Percentiles rank a stretch among this genome's conserved stretches.
These are phyloP conservation scores for Trichoderma orchidacearum DNA, from an alignment of 495 filamentous ascomycete genomes.

Conservation along the genomic window DNA sequence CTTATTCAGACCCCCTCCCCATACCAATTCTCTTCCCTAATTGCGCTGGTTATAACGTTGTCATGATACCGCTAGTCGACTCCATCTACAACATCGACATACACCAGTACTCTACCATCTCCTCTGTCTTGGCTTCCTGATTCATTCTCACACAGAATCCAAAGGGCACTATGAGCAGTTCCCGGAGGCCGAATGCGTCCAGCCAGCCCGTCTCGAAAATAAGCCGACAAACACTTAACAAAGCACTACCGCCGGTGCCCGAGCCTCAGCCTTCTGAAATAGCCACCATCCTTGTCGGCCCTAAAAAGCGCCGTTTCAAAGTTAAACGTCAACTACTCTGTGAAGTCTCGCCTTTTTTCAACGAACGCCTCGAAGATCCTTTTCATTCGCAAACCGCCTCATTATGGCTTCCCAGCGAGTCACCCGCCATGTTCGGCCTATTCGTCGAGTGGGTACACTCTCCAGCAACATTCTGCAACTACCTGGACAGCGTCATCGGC, in stretches of 20 bases:
- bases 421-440: slow-evolving; percentile 30
- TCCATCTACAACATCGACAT: too few species aligned
- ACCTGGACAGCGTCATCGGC: slow-evolving; percentile 22
- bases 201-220: not conserved
- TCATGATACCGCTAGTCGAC: too few species aligned
- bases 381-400: slow-evolving; percentile 5
- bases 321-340: slow-evolving; percentile 26
- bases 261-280: not conserved
- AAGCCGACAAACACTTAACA: not conserved
- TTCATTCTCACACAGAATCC: not conserved
- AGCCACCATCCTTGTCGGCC: slow-evolving; percentile 22
- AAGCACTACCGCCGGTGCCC: not conserved
- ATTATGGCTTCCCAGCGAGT: slow-evolving; percentile 26
- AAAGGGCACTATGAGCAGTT: not conserved
- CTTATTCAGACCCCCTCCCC: not conserved
- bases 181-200: not conserved
- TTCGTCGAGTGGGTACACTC: slow-evolving; percentile 32
- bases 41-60: too few species aligned
- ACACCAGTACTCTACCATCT: not conserved
- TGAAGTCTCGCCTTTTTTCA: slow-evolving; percentile 24
- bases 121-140: too few species aligned
- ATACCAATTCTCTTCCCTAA: too few species aligned
- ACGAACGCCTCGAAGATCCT: slow-evolving; percentile 13
- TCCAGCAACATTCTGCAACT: slow-evolving; percentile 16
- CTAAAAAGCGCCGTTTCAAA: slow-evolving; percentile 23